Evolutionary conservation across 2,329 filamentous ascomycete species (phyloP).

Genomic region (Ilyonectria robusta): DNA sequence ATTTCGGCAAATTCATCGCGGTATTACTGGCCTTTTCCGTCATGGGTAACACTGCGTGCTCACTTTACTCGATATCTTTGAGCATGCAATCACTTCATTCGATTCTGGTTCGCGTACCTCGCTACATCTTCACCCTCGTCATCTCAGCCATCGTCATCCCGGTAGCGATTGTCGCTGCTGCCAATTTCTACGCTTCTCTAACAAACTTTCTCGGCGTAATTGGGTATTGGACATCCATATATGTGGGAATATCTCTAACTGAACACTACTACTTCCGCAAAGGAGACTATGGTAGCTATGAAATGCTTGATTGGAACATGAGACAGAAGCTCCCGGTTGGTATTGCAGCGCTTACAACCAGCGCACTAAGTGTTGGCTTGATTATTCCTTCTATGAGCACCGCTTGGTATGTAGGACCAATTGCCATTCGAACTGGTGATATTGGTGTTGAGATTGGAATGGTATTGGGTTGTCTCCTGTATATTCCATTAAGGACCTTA

Average conservation of each 20-base stretch:
- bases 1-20: slow-evolving; percentile 48
- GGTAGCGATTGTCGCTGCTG: background rate
- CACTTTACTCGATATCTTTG: slow-evolving; percentile 53
- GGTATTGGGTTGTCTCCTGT: too few relatives aligned
- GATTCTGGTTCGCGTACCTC: slow-evolving; percentile 50
- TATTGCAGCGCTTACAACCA: background rate
- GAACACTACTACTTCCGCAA: background rate
- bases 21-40: slow-evolving; percentile 52
- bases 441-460: background rate
- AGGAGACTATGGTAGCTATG: background rate
- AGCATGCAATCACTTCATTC: slow-evolving; percentile 55
- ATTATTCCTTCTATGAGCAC: background rate
- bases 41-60: slow-evolving; percentile 51
- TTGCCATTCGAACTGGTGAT: background rate
- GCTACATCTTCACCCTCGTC: background rate
- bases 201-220: background rate
- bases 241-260: background rate
- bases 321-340: background rate
- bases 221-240: background rate
- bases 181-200: background rate
- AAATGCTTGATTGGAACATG: background rate
- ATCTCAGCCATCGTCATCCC: background rate
- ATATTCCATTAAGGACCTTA: too few relatives aligned
- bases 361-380: background rate
- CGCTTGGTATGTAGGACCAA: background rate